These are phyloP conservation scores for Trypanosoma lewisi DNA, from an alignment of 208 protist species.

Conservation along the genomic window DNA sequence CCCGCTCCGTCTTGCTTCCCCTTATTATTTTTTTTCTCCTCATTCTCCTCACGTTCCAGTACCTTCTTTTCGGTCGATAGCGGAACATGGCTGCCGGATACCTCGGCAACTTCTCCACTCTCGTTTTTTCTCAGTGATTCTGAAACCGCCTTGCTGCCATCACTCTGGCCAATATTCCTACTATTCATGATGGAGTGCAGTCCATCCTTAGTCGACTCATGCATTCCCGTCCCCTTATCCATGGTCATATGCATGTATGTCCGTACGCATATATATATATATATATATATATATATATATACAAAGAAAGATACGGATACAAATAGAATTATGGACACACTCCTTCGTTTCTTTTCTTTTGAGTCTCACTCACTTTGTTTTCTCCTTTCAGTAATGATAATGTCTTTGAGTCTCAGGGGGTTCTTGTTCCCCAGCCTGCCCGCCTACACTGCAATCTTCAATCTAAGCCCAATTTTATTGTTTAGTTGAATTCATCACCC, in stretches of 20 bases:
- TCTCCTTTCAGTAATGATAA: no score
- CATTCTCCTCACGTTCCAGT: background rate
- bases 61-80: background rate
- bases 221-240: background rate
- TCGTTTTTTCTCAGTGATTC: background rate
- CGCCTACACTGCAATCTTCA: no score
- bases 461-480: no score
- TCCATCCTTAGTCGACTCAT: background rate
- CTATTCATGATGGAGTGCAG: background rate
- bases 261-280: constrained; percentile 7
- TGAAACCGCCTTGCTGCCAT: background rate
- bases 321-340: no score
- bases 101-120: background rate
- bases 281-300: constrained; percentile 9
- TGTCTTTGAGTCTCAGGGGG: no score
- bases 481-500: no score
- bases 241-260: background rate
- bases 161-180: background rate
- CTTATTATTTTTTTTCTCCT: background rate
- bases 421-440: no score
- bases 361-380: no score
- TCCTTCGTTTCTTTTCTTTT: no score
- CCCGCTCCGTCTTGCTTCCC: background rate
- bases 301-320: background rate
- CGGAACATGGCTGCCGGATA: background rate